These are phyloP conservation scores for Colletotrichum euphorbiae DNA, from an alignment of 2,329 filamentous ascomycete genomes.

Conservation along the genomic window DNA sequence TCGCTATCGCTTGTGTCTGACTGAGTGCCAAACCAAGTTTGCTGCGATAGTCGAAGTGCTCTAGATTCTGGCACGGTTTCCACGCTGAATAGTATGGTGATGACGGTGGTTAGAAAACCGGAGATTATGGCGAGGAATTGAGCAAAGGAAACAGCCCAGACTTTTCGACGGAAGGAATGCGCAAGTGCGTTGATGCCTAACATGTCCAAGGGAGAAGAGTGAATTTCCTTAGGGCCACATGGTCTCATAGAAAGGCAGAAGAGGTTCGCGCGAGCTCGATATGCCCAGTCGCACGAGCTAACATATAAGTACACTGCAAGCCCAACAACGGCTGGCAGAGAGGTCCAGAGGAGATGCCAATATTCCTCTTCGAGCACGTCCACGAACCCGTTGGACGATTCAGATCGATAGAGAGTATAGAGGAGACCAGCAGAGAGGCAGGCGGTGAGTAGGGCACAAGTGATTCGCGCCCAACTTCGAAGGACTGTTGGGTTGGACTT, in stretches of 20 bases:
- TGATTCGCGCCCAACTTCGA: neutral
- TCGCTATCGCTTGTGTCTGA: neutral
- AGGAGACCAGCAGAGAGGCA: neutral
- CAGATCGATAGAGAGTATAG: neutral
- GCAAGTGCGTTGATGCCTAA: constrained; percentile 10
- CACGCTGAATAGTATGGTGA: constrained; percentile 13
- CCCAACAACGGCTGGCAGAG: constrained; percentile 13
- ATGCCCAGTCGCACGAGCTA: constrained; percentile 20
- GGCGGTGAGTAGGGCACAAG: neutral
- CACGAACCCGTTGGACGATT: constrained; percentile 1
- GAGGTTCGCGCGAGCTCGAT: constrained; percentile 1
- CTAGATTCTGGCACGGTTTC: constrained; percentile 3
- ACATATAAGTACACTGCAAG: constrained; percentile 14
- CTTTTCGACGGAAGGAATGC: neutral
- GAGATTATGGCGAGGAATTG: constrained; percentile 24
- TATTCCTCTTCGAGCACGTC: constrained; percentile 10
- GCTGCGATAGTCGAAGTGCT: neutral
- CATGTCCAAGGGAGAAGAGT: constrained; percentile 18
- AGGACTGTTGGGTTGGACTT: constrained; percentile 11
- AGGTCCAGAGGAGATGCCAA: constrained; percentile 25
- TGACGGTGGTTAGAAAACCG: constrained; percentile 19
- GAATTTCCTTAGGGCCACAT: constrained; percentile 1
- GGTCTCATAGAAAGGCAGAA: constrained; percentile 7
- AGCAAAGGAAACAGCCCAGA: constrained; percentile 13
- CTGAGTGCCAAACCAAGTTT: constrained; percentile 6